Evolutionary conservation across 768 basidiomycete species (phyloP), one percentile per base, ranked within the genome.

Genomic region (Leucocoprinus leucothites): DNA sequence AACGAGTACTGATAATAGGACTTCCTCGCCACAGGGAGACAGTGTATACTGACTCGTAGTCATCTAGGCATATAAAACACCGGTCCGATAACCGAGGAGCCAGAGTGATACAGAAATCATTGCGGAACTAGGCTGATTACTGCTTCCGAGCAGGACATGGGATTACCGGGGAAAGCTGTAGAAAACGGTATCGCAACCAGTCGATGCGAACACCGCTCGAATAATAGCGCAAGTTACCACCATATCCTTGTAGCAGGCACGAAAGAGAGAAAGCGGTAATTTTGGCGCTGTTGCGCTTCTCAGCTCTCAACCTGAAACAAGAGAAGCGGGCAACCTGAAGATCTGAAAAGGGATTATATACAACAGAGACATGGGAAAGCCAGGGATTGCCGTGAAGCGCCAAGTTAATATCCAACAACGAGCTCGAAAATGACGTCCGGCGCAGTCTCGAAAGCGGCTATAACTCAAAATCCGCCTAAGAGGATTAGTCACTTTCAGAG

Each of bases 401-500:
- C 26, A 51, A 38, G 26, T 4, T 22, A 25, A 42, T 25, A n/a
- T 8, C 8, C 50, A 51, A 42, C 50, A 22, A 43, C n/a, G 41
- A 40, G 31, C 31, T 31, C 31, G 11, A 25, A 18, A 21, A 26
- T 51, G 50, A 24, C 50, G 16, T 40, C 19, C 19, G 36, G 22
- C 36, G 22, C 50, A 28, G 36, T 18, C 31, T n/a, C 24, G 13
- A 40, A 40, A 51, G 31, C 51, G 51, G 51, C 36, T 35, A 35
- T 53, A 45, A 34, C 42, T 18, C 42, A 53, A 51, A 42, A 42
- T 51, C 50, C 50, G 51, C 43, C 42, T 35, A 18, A 53, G 42
- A 28, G n/a, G 38, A 42, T 51, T 43, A 42, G 40, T 51, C 28
- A 42, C 41, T 34, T 26, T 25, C 26, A 26, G 35, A 50, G 18